Evolutionary conservation across 169 alveolate genomes (phyloP).

Genomic region (Cryptosporidium canis): DNA sequence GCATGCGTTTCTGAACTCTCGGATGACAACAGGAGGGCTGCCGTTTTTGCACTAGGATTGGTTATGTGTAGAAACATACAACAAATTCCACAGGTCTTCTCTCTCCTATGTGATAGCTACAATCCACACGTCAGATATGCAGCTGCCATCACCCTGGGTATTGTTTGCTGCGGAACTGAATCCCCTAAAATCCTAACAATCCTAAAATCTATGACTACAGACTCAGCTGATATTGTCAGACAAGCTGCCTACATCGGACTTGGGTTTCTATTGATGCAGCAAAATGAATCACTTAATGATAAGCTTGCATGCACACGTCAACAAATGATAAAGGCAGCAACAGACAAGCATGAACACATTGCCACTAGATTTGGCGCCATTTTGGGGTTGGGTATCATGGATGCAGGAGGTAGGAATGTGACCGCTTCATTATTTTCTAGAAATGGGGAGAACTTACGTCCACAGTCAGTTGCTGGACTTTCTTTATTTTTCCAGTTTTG

Average conservation of each 20-base stretch:
- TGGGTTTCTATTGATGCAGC: conserved; percentile 87
- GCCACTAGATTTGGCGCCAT: conserved; percentile 96
- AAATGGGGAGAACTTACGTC: conserved; percentile 87
- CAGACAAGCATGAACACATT: conserved; percentile 94
- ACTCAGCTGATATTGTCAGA: conserved; percentile 95
- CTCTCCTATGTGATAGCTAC: conserved; percentile 92
- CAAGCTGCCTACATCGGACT: conserved; percentile 93
- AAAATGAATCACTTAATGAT: conserved; percentile 86
- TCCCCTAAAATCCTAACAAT: conserved; percentile 89
- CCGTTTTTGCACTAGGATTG: conserved; percentile 96
- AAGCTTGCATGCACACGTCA: conserved; percentile 81
- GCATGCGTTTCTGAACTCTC: conserved; percentile 97
- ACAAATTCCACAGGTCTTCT: conserved; percentile 90
- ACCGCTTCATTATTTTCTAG: conserved; percentile 79
- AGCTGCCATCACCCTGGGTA: conserved; percentile 97
- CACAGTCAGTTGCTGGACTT: conserved; percentile 95
- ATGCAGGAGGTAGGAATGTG: conserved; percentile 92
- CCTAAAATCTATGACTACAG: conserved; percentile 92
- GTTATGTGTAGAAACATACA: conserved; percentile 83
- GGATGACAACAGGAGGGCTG: conserved; percentile 99
- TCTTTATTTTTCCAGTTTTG: conserved; percentile 93
- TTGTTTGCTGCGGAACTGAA: conserved; percentile 96
- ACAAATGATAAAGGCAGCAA: conserved; percentile 84
- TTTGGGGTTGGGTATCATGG: conserved; percentile 91
- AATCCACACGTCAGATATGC: conserved; percentile 99